phyloP scores from a whole-genome alignment of 257 asterid species.

The Cinchona pubescens region DNA sequence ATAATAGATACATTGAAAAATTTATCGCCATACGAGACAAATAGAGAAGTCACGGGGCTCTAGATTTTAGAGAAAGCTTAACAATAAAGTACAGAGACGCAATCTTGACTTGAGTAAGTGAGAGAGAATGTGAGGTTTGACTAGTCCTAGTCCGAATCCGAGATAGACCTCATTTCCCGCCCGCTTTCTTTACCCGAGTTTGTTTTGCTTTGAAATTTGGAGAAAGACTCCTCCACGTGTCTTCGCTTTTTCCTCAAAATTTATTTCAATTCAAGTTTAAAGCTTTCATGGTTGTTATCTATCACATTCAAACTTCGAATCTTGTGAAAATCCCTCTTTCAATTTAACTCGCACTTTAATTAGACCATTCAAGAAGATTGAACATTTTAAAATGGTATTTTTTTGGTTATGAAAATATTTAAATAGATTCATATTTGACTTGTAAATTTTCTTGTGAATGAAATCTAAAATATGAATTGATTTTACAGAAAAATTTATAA shows the following conservation, averaged over 20 bases:
- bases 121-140: conserved; percentile 6
- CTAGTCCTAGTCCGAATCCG: conserved; percentile 14
- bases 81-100: not conserved
- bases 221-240: too few relatives aligned
- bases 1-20: too few relatives aligned
- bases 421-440: too few relatives aligned
- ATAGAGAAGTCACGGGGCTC: conserved; percentile 36
- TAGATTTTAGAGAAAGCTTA: conserved; percentile 20
- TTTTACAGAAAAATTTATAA: too few relatives aligned
- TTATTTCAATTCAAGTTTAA: not conserved
- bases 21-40: too few relatives aligned
- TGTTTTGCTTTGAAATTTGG: not conserved
- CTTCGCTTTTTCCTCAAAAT: too few relatives aligned
- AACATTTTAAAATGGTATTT: too few relatives aligned
- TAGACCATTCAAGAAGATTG: too few relatives aligned
- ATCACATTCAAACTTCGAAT: not conserved
- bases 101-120: not conserved
- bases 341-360: too few relatives aligned
- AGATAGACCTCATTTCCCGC: not conserved
- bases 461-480: too few relatives aligned
- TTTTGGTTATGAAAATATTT: too few relatives aligned
- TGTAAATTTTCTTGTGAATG: too few relatives aligned
- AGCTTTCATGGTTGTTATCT: not conserved
- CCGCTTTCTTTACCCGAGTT: not conserved
- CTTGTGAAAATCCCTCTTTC: not conserved